These are phyloP conservation scores for Monosporascus ibericus DNA, from an alignment of 2,329 filamentous ascomycete genomes.

Conservation along the genomic window DNA sequence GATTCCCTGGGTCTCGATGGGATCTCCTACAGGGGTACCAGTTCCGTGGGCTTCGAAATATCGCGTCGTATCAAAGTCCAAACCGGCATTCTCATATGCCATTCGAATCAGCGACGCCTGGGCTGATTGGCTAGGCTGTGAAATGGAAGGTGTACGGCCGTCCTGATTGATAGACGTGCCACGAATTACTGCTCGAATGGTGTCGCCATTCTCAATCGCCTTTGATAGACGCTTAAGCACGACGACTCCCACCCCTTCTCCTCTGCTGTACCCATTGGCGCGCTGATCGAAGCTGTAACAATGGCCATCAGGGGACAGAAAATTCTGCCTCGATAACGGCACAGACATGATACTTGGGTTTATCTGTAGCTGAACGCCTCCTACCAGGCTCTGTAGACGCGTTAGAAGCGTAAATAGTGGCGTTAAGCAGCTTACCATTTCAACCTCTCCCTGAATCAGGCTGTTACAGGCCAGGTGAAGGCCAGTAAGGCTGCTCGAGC, in stretches of 20 bases:
- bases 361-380: not conserved
- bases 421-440: too few species aligned
- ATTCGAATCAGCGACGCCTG: slow-evolving; percentile 24
- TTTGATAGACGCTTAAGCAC: slow-evolving; percentile 35
- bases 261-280: slow-evolving; percentile 37
- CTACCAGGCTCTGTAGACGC: not conserved
- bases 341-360: too few species aligned
- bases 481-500: too few species aligned
- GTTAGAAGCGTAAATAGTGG: too few species aligned
- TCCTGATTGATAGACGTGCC: slow-evolving; percentile 29
- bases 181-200: slow-evolving; percentile 24
- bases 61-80: slow-evolving; percentile 15
- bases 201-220: slow-evolving; percentile 34
- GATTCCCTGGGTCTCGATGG: too few species aligned
- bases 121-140: slow-evolving; percentile 10
- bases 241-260: slow-evolving; percentile 34
- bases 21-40: too few species aligned
- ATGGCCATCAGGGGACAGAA: slow-evolving; percentile 6
- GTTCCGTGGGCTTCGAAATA: slow-evolving; percentile 32
- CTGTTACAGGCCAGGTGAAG: too few species aligned
- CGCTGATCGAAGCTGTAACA: slow-evolving; percentile 27
- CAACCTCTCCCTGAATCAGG: too few species aligned
- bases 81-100: slow-evolving; percentile 16
- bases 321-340: not conserved
- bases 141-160: slow-evolving; percentile 23